A percentile compares a stretch with the other conserved stretches of the same genome.
phyloP scores from a whole-genome alignment of 2,329 filamentous ascomycete genomes.

The Didymella exigua region DNA sequence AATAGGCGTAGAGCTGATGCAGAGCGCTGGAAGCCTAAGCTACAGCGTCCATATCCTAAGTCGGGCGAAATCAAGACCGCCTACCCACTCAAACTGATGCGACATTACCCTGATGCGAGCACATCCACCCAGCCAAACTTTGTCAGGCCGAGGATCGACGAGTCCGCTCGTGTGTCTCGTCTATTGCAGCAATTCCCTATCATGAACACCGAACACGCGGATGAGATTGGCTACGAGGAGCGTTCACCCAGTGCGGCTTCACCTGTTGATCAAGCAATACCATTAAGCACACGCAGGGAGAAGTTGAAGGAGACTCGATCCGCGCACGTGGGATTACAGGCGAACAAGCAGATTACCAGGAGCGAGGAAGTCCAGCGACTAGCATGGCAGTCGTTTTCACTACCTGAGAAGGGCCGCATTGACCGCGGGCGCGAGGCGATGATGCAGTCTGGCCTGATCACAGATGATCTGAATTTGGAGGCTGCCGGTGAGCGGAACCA shows the following conservation, averaged over 20 bases:
- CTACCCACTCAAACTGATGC: slow-evolving; percentile 32
- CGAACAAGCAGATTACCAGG: slow-evolving; percentile 21
- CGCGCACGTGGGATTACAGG: slow-evolving; percentile 2
- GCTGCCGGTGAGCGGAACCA: slow-evolving; percentile 13
- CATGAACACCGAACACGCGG: not conserved
- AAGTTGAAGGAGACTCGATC: not conserved
- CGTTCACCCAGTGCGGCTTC: not conserved
- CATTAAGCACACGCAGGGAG: not conserved
- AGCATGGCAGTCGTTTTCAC: slow-evolving; percentile 28
- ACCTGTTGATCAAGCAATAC: not conserved
- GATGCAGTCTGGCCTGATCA: slow-evolving; percentile 21
- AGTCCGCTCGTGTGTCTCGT: slow-evolving; percentile 22
- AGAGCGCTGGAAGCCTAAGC: slow-evolving; percentile 25
- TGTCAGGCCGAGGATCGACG: slow-evolving; percentile 25
- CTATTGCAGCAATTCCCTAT: slow-evolving; percentile 23
- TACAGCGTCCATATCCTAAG: slow-evolving; percentile 20
- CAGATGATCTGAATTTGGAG: slow-evolving; percentile 22
- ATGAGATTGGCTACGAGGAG: not conserved
- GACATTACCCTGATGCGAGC: slow-evolving; percentile 25
- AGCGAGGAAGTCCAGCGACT: slow-evolving; percentile 15
- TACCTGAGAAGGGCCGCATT: slow-evolving; percentile 5
- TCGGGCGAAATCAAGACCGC: slow-evolving; percentile 24
- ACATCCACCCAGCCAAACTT: slow-evolving; percentile 11
- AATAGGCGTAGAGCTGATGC: slow-evolving; percentile 24
- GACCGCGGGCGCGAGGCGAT: slow-evolving; percentile 23